Evolutionary conservation across 2,329 filamentous ascomycete genomes (phyloP).

Genomic region (Phialophora tarda): DNA sequence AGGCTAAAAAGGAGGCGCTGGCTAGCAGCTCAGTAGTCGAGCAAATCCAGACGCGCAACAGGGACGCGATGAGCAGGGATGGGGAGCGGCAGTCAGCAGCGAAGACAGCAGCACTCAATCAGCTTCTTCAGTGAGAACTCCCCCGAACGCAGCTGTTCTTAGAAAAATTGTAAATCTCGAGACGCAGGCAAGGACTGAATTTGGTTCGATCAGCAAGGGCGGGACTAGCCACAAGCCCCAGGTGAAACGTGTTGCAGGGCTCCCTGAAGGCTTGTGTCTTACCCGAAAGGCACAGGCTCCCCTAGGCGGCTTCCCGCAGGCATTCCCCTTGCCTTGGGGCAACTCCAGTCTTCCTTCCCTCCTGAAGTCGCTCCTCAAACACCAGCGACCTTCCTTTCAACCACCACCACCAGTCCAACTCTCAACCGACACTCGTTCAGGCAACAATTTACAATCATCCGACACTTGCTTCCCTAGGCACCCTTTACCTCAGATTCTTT

Average conservation of each 20-base stretch:
- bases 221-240: slow-evolving; percentile 11
- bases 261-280: slow-evolving; percentile 16
- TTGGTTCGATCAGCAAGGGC: slow-evolving; percentile 11
- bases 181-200: slow-evolving; percentile 24
- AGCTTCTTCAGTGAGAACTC: background rate
- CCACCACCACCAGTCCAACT: slow-evolving; percentile 16
- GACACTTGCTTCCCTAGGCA: slow-evolving; percentile 15
- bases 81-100: slow-evolving; percentile 5
- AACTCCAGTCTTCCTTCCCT: slow-evolving; percentile 21
- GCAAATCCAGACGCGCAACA: slow-evolving; percentile 16
- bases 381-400: slow-evolving; percentile 14
- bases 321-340: slow-evolving; percentile 1
- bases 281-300: background rate
- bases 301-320: slow-evolving; percentile 17
- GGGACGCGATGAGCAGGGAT: slow-evolving; percentile 15
- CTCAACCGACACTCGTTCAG: slow-evolving; percentile 33
- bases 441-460: slow-evolving; percentile 31
- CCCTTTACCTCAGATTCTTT: slow-evolving; percentile 25
- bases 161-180: slow-evolving; percentile 30
- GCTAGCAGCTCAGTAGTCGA: slow-evolving; percentile 6
- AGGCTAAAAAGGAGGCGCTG: slow-evolving; percentile 14
- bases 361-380: slow-evolving; percentile 28
- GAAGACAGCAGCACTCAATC: background rate
- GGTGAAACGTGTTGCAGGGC: slow-evolving; percentile 32
- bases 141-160: background rate